Conservation (phyloP, 495 filamentous ascomycete genomes). For the Ramalina peruviana region DNA sequence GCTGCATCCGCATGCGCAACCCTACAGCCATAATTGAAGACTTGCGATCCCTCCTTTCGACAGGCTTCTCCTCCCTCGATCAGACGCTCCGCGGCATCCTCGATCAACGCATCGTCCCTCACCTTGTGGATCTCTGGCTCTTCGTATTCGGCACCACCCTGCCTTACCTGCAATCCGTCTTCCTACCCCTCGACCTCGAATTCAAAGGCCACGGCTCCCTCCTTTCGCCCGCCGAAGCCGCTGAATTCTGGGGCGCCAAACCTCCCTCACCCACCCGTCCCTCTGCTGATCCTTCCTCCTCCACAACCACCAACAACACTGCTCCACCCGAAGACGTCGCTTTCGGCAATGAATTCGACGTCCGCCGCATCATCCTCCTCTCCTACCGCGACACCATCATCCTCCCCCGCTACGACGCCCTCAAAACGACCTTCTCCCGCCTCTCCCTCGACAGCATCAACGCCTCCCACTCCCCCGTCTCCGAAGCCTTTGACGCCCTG, state of each 20-base stretch:
- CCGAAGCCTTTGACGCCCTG: conserved; percentile 33
- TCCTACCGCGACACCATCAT: conserved; percentile 82
- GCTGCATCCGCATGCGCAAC: conserved; percentile 53
- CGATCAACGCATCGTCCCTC: conserved; percentile 71
- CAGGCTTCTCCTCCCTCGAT: conserved; percentile 77
- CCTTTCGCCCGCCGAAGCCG: conserved; percentile 59
- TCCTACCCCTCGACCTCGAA: conserved; percentile 86
- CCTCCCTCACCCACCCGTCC: conserved; percentile 16
- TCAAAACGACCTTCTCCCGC: conserved; percentile 82
- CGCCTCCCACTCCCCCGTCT: conserved; percentile 35
- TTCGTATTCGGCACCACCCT: conserved; percentile 78
- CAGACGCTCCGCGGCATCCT: conserved; percentile 60
- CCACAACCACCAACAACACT: no score
- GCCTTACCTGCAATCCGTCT: conserved; percentile 92
- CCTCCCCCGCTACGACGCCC: conserved; percentile 65
- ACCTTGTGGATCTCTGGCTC: conserved; percentile 87
- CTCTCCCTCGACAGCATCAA: conserved; percentile 73
- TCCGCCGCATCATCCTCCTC: conserved; percentile 77
- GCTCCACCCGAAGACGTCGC: conserved; percentile 9
- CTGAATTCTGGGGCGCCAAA: conserved; percentile 71
- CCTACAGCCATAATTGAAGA: conserved; percentile 65
- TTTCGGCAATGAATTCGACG: conserved; percentile 56
- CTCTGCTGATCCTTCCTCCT: no score
- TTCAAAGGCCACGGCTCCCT: conserved; percentile 73
- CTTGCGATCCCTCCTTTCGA: conserved; percentile 60